Evolutionary conservation across 176 grass and related monocot species (phyloP).

Genomic region (Phoenix roebelenii): DNA sequence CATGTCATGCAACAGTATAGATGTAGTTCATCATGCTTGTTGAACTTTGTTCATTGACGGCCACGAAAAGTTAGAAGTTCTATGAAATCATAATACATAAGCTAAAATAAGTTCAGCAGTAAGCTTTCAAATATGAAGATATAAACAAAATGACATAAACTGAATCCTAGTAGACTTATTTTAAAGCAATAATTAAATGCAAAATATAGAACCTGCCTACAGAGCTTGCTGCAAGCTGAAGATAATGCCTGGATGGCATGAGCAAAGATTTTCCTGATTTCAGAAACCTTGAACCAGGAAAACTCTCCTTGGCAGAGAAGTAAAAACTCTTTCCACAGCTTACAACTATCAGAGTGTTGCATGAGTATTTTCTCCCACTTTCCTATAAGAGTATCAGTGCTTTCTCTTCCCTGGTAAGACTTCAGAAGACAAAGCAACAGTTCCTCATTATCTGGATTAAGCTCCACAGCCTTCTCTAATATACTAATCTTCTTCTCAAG

Average conservation of each 20-base stretch:
- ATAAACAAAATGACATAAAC: no score
- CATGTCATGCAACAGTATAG: no score
- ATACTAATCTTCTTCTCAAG: conserved; percentile 96
- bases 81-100: not conserved
- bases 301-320: conserved; percentile 86
- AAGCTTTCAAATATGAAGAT: not conserved
- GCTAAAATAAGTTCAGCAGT: not conserved
- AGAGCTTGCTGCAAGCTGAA: conserved; percentile 67
- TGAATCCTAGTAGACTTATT: not conserved
- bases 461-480: conserved; percentile 75
- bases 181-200: conserved; percentile 4
- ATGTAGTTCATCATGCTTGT: no score
- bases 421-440: conserved; percentile 75
- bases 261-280: conserved; percentile 47
- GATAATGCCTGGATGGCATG: conserved; percentile 83
- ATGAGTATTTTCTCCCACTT: conserved; percentile 82
- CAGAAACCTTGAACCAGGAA: conserved; percentile 87
- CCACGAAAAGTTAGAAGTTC: no score
- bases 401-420: conserved; percentile 74
- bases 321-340: conserved; percentile 90
- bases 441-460: conserved; percentile 81
- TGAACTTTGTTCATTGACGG: no score
- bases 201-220: conserved; percentile 71
- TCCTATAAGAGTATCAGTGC: conserved; percentile 34
- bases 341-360: conserved; percentile 65